These are phyloP conservation scores for Mycena rosella DNA, from an alignment of 768 basidiomycete species.

Conservation along the genomic window DNA sequence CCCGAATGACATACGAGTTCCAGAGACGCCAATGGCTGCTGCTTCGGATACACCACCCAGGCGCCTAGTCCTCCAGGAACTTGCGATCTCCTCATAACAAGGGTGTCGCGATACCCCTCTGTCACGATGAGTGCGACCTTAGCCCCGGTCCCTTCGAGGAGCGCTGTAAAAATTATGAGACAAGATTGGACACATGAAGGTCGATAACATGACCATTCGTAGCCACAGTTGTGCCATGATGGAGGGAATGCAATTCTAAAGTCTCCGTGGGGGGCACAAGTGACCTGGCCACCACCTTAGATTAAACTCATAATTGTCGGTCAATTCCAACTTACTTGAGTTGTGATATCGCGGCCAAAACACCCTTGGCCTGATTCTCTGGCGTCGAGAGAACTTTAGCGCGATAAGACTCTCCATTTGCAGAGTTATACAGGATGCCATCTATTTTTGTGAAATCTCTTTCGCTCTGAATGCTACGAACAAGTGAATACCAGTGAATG, in stretches of 20 bases:
- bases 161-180: constrained; percentile 24
- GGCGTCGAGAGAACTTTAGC: constrained; percentile 47
- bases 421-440: constrained; percentile 42
- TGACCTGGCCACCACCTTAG: constrained; percentile 26
- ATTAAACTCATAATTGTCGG: neutral
- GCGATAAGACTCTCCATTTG: constrained; percentile 41
- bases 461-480: neutral
- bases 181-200: neutral
- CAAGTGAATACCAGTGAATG: constrained; percentile 30
- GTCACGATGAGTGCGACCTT: constrained; percentile 46
- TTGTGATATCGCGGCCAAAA: constrained; percentile 39
- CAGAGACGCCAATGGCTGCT: constrained; percentile 44
- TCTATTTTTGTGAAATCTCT: constrained; percentile 37
- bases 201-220: constrained; percentile 39
- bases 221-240: constrained; percentile 45
- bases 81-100: constrained; percentile 15
- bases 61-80: constrained; percentile 23
- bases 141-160: constrained; percentile 47
- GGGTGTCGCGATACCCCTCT: constrained; percentile 43
- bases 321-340: constrained; percentile 30
- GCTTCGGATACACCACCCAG: constrained; percentile 47
- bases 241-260: constrained; percentile 33
- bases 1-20: constrained; percentile 39
- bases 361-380: constrained; percentile 46
- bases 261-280: constrained; percentile 30